A percentile compares a stretch with the other conserved stretches of the same genome.
Evolutionary conservation across 1,284 basidiomycete genomes (phyloP).

Genomic region (Rhizoctonia solani): DNA sequence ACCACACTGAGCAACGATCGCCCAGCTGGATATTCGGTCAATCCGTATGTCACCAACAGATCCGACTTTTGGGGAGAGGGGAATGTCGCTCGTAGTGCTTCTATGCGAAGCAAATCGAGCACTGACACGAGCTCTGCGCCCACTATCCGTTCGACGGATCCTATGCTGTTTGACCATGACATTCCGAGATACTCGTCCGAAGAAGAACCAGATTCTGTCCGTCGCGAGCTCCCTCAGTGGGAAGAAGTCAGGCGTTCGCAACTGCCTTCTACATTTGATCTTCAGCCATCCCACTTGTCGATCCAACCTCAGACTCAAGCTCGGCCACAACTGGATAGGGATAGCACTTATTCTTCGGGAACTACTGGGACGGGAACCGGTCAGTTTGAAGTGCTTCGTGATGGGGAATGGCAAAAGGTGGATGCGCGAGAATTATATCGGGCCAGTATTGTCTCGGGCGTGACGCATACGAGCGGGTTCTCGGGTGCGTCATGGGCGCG

Average conservation of each 20-base stretch:
- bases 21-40: background rate
- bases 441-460: background rate
- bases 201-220: background rate
- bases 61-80: conserved; percentile 11
- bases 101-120: background rate
- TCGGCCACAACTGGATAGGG: background rate
- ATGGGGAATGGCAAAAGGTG: conserved; percentile 3
- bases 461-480: conserved; percentile 21
- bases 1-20: background rate
- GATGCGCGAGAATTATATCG: conserved; percentile 18
- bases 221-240: conserved; percentile 16
- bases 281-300: too few species aligned
- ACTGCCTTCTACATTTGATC: background rate
- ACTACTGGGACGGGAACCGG: background rate
- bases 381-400: conserved; percentile 11
- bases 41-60: conserved; percentile 5
- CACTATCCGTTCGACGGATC: background rate
- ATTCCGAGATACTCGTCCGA: conserved; percentile 7
- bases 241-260: conserved; percentile 21
- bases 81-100: background rate
- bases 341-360: background rate
- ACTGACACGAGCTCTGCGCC: background rate
- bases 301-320: background rate
- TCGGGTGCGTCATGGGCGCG: conserved; percentile 20
- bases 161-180: background rate